Evolutionary conservation across 345 rosid species (phyloP), one percentile per base, ranked within the genome.

Genomic region (Syzygium grande): DNA sequence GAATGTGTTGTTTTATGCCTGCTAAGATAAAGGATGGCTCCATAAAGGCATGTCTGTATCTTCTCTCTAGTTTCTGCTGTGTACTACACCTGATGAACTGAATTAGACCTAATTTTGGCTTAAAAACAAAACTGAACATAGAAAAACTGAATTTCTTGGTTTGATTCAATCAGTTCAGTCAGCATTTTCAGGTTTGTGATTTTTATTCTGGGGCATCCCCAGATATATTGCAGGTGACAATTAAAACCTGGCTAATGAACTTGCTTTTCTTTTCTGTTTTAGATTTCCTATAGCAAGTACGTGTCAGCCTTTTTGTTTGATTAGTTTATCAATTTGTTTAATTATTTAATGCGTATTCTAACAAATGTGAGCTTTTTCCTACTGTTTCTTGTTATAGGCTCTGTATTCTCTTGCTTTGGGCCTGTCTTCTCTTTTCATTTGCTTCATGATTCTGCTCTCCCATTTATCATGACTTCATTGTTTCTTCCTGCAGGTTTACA

Each of bases 401-500:
- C 54, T 86, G 65, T 52, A 46, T 86, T 65, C 55, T 46, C 13
- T 86, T 86, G 46, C 30, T 52, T 55, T 84, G 59, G 15, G 86
- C 59, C 58, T 84, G 86, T 51, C 58, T 43, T 86, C 46, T 59
- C 30, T 29, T 46, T 87, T 56, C 87, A 52, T 55, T 68, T 63
- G 84, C 22, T 52, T 43, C 54, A 2, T 23, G 34, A 51, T 49
- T 49, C 29, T 58, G 41, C 41, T 77, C 86, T 56, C 55, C 46
- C 79, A 43, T 86, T 65, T 55, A 63, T 52, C 79, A 77, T 38
- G 86, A 77, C 59, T 84, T 52, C 55, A 89, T 43, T 49, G 11
- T 30, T 85, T 52, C 34, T 87, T 43, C 52, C 68, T 79, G 88
- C 98, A 98, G 99, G 98, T 98, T 89, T 98, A 97, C 92, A 89